Base-by-base conservation (phyloP, 805 yeast genomes). In the Grigorovia transvaalensis region DNA sequence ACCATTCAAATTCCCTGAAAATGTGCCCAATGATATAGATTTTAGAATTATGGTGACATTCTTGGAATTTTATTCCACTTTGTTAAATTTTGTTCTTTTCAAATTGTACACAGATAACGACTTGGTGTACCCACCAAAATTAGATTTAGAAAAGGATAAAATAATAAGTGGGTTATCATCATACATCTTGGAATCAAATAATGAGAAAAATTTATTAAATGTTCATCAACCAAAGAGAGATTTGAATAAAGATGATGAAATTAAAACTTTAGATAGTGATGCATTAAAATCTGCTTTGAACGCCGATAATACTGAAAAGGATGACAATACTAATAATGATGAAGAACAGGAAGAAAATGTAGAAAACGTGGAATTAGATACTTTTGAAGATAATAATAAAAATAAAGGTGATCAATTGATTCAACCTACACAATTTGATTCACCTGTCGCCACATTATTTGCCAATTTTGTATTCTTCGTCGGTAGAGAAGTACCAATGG, bases 11-110 rank as follows among this genome's bases (percentile, higher is more conserved):
- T 93, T 90, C 74, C 96, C 99, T 18, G 95, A 91, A 69, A 86
- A 86, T 69, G 85, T 93, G 59, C 98, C 99, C 47, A 71, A 84
- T 46, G 98, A 93, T 69, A 82, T 93, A 54, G 99, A 93, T 71
- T 91, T 93, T 75, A 80, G 93, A 70, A 88, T 93, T 74, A 93
- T 93, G 99, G 76, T 88, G 64, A 91, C 98, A 1, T 93, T 93
- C 71, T 78, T 93, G 65, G 99, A 93, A 72, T 90, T 93, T 71
- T 93, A 93, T 73, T 84, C 96, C 18, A 91, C 98, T 27, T 72
- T 93, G 60, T 71, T 90, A 63, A 96, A 89, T 65, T 93, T 93
- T 66, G 90, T 85, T 20, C 74, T 91, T 51, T 93, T 67, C 77
- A 85, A 86, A 68, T 77, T 93, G 56, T 93, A 88, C 74, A 80